Evolutionary conservation across 108 stramenopile species (phyloP).

Genomic region (Chaetoceros tenuissimus): DNA sequence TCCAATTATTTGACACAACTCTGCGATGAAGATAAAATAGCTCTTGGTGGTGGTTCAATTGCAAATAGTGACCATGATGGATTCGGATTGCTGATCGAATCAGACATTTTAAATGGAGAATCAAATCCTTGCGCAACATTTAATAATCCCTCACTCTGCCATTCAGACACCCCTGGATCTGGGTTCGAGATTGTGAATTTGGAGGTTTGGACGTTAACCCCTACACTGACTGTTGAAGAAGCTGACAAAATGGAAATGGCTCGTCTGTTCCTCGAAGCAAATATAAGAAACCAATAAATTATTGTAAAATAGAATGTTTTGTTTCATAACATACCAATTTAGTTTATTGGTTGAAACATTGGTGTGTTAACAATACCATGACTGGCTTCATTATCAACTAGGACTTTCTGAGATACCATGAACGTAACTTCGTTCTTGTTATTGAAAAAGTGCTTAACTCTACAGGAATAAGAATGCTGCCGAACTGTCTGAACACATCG

Average conservation of each 20-base stretch:
- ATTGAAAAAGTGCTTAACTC: constrained; percentile 50
- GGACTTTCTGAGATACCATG: constrained; percentile 18
- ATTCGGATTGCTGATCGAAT: constrained; percentile 56
- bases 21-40: constrained; percentile 56
- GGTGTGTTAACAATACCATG: background rate
- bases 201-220: constrained; percentile 74
- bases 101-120: constrained; percentile 52
- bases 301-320: too few species aligned
- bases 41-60: constrained; percentile 57
- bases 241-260: constrained; percentile 61
- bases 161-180: constrained; percentile 24
- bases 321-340: too few species aligned
- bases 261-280: constrained; percentile 31
- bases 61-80: constrained; percentile 39
- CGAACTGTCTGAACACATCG: constrained; percentile 14
- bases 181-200: constrained; percentile 60
- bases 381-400: background rate
- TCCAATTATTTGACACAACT: constrained; percentile 53
- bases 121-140: constrained; percentile 71
- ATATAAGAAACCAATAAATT: constrained; percentile 2
- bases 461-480: constrained; percentile 19
- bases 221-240: constrained; percentile 42
- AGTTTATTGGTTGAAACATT: background rate
- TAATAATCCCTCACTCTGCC: constrained; percentile 47
- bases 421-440: constrained; percentile 63